phyloP scores from a whole-genome alignment of 2,329 filamentous ascomycete genomes.

The Lachnellula hyalina region DNA sequence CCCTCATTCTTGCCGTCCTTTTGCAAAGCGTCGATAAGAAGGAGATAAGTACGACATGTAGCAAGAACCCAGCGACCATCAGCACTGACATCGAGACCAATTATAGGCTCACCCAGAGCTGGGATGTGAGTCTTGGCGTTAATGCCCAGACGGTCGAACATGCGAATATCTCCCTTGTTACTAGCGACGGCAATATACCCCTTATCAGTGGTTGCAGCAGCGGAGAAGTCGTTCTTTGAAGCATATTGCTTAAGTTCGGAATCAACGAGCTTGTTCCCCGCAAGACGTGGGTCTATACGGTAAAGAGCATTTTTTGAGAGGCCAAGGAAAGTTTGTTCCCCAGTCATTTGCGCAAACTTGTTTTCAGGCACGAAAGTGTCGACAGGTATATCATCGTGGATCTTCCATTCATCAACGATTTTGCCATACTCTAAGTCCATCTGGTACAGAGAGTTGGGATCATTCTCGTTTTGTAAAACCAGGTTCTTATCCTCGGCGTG shows the following conservation, averaged over 20 bases:
- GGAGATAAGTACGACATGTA: constrained; percentile 88
- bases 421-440: constrained; percentile 99
- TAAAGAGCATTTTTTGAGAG: constrained; percentile 90
- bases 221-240: constrained; percentile 96
- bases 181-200: constrained; percentile 95
- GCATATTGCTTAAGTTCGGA: constrained; percentile 90
- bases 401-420: constrained; percentile 97
- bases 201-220: constrained; percentile 89
- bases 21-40: constrained; percentile 88
- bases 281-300: constrained; percentile 84
- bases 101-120: constrained; percentile 88
- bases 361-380: constrained; percentile 89
- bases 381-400: constrained; percentile 93
- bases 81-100: constrained; percentile 90
- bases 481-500: constrained; percentile 33
- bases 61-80: constrained; percentile 94
- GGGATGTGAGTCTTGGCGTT: constrained; percentile 97
- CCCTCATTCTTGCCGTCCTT: constrained; percentile 93
- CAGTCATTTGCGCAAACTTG: constrained; percentile 97
- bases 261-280: constrained; percentile 89
- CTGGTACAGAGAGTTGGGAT: constrained; percentile 87
- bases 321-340: constrained; percentile 91
- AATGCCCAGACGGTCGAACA: constrained; percentile 94
- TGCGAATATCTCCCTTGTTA: constrained; percentile 94
- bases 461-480: constrained; percentile 39